These are phyloP conservation scores for Penicillium goetzii DNA, from an alignment of 495 filamentous ascomycete genomes.

Conservation along the genomic window DNA sequence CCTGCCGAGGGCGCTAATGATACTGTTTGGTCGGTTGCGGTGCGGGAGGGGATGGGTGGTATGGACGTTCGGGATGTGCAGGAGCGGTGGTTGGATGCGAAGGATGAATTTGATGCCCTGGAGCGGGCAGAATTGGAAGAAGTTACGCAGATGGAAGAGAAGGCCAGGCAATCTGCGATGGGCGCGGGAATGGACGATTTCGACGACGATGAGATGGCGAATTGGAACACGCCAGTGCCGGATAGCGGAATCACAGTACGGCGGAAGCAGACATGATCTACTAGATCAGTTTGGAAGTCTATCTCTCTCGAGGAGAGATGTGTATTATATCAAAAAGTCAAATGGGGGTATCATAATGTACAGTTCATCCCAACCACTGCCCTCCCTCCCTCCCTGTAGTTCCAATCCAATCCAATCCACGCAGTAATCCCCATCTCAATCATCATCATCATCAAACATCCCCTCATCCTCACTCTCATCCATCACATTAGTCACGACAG, in stretches of 20 bases:
- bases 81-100: slow-evolving; percentile 90
- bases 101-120: slow-evolving; percentile 82
- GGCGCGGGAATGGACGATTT: slow-evolving; percentile 26
- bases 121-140: slow-evolving; percentile 75
- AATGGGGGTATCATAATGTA: slow-evolving; percentile 29
- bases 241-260: slow-evolving; percentile 53
- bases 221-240: slow-evolving; percentile 39
- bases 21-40: slow-evolving; percentile 89
- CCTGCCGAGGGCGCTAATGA: slow-evolving; percentile 91
- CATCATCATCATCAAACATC: slow-evolving; percentile 44
- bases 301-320: slow-evolving; percentile 1
- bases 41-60: slow-evolving; percentile 78
- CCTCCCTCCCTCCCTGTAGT: background rate
- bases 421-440: slow-evolving; percentile 13
- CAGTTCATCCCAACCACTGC: background rate
- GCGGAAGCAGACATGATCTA: slow-evolving; percentile 40
- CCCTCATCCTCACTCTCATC: slow-evolving; percentile 57
- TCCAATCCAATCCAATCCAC: background rate
- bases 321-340: slow-evolving; percentile 35
- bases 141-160: slow-evolving; percentile 50
- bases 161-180: slow-evolving; percentile 25
- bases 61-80: slow-evolving; percentile 88
- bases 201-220: slow-evolving; percentile 36
- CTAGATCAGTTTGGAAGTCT: slow-evolving; percentile 5
- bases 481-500: slow-evolving; percentile 29